A percentile compares a stretch with the other conserved stretches of the same genome.
These are phyloP conservation scores for Cordyceps farinosa DNA, from an alignment of 2,329 filamentous ascomycete species.

Conservation along the genomic window DNA sequence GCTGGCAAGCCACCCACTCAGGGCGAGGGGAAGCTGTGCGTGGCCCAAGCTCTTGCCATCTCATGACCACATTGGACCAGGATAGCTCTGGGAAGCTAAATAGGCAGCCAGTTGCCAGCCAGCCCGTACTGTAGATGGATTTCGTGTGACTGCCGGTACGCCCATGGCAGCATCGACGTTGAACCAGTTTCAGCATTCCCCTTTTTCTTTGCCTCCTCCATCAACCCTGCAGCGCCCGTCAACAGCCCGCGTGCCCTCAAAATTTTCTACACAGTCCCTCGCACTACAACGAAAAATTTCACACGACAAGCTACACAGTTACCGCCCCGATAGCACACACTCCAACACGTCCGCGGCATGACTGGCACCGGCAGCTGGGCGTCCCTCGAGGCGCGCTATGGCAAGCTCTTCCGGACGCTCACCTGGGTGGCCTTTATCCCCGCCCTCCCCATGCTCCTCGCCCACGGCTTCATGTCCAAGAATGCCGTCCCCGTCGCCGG, in stretches of 20 bases:
- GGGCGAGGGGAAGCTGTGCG: neutral
- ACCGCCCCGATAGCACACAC: neutral
- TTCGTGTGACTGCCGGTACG: no score
- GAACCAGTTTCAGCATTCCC: neutral
- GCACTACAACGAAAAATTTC: neutral
- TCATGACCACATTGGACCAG: neutral
- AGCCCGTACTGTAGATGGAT: neutral
- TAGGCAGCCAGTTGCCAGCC: neutral
- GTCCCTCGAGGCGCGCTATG: slow-evolving; percentile 17
- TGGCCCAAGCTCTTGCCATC: slow-evolving; percentile 10
- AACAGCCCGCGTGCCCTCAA: no score
- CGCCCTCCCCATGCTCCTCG: slow-evolving; percentile 38
- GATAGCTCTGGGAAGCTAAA: neutral
- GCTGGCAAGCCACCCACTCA: neutral
- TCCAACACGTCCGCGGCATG: neutral
- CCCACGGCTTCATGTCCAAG: slow-evolving; percentile 61
- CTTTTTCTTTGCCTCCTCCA: neutral
- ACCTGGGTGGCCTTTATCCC: slow-evolving; percentile 36
- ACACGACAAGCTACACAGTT: neutral
- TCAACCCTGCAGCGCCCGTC: neutral
- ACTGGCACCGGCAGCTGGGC: slow-evolving; percentile 11
- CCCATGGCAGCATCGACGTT: neutral
- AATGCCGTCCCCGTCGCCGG: slow-evolving; percentile 47
- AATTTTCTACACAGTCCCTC: neutral
- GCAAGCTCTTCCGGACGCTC: slow-evolving; percentile 32